Evolutionary conservation across 192 early-diverging fungal species (phyloP), one percentile per base, ranked within the genome.

Genomic region (Dimargaris cristalligena): DNA sequence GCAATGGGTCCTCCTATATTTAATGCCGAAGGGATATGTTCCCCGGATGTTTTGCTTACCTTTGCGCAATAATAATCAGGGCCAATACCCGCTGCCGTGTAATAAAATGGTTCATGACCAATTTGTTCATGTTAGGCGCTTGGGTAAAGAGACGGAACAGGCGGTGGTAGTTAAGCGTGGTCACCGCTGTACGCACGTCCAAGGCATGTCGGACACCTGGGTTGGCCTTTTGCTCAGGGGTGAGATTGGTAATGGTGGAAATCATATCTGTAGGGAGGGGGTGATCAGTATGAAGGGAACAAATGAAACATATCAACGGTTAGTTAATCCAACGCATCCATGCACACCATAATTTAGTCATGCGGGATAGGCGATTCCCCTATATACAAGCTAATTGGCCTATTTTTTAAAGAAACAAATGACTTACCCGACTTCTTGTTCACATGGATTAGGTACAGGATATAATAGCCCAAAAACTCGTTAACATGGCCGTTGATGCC

Each of bases 381-480:
- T n/a, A n/a, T n/a, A n/a, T n/a, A n/a, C n/a, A n/a, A n/a, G n/a
- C n/a, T n/a, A n/a, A n/a, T n/a, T n/a, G n/a, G n/a, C n/a, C n/a
- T n/a, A n/a, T n/a, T n/a, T n/a, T n/a, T n/a, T 32, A 33, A 32
- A 4, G 34, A 22, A 60, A 18, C 30, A 61, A 50, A 58, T 58
- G 4, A 46, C 60, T 68, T 65, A 87, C 88, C 86, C 64, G 83
- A 79, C 57, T 81, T 82, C 67, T 94, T 96, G 44, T 76, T 74
- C 22, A 92, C 90, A 64, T 91, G 83, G 22, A 97, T 62, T 49
- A 86, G 78, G 68, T 99, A 99, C 25, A 99, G 67, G 20, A 99
- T 84, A 25, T 91, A 77, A 72, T 99, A 99, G 11, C 89, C 91
- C 56, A 81, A 78, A 72, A 96, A 98, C 68, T 98, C 95, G 72